A percentile compares a stretch with the other conserved stretches of the same genome.
Evolutionary conservation across 2,329 filamentous ascomycete genomes (phyloP).

Genomic region (Colletotrichum musicola): DNA sequence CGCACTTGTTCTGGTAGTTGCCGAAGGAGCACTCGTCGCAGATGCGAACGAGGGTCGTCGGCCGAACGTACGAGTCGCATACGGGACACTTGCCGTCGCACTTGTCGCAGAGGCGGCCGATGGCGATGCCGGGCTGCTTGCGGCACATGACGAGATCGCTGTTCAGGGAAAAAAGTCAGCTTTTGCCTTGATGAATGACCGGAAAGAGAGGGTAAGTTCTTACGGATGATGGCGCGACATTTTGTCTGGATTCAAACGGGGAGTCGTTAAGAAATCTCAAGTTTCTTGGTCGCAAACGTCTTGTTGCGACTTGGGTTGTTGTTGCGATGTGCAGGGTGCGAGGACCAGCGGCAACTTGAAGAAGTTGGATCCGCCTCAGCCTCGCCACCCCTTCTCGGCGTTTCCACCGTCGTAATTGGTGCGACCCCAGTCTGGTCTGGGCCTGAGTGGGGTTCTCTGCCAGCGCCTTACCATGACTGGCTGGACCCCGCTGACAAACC

Average conservation of each 20-base stretch:
- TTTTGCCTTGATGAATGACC: background rate
- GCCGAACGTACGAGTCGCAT: constrained; percentile 98
- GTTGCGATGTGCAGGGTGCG: constrained; percentile 1
- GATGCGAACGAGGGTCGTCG: constrained; percentile 96
- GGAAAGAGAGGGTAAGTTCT: constrained; percentile 50
- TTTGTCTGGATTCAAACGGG: constrained; percentile 44
- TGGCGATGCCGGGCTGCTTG: constrained; percentile 96
- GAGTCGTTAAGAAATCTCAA: constrained; percentile 6
- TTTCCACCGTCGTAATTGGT: constrained; percentile 33
- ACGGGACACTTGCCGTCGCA: constrained; percentile 99
- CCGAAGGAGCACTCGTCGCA: constrained; percentile 99
- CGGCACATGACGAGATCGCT: constrained; percentile 99
- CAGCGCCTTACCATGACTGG: constrained; percentile 11
- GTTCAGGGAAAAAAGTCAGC: constrained; percentile 45
- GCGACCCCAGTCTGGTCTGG: constrained; percentile 21
- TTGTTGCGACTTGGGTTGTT: constrained; percentile 6
- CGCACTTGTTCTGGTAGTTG: constrained; percentile 99
- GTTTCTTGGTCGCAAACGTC: constrained; percentile 16
- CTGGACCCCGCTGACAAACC: constrained; percentile 36
- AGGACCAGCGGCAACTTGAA: background rate
- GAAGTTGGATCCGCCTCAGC: constrained; percentile 55
- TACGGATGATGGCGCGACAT: constrained; percentile 97
- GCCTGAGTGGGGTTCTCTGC: constrained; percentile 2
- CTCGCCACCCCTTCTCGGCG: constrained; percentile 50
- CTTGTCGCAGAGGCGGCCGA: constrained; percentile 99